Base-by-base conservation (phyloP, 768 basidiomycete species). In the Sporobolomyces pararoseus region DNA sequence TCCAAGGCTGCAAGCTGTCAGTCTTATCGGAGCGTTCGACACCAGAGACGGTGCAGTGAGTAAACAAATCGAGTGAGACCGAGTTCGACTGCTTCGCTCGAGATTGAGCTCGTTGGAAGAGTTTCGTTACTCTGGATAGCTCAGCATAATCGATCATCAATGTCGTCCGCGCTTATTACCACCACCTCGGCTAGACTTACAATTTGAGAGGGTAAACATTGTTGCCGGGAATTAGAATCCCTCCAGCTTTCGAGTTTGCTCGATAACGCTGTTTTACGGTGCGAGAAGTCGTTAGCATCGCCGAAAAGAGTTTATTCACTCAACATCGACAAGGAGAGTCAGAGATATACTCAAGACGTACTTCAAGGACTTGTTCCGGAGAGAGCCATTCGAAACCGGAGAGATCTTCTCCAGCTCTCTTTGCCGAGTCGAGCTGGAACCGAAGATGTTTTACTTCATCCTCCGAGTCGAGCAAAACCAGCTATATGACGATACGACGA, bases 141-240 rank as follows among this genome's bases (percentile, higher is more conserved):
- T n/a, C n/a, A n/a, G n/a, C n/a, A n/a, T n/a, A n/a, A n/a, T n/a
- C n/a, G n/a, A n/a, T n/a, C n/a, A n/a, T n/a, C n/a, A n/a, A n/a
- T n/a, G n/a, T n/a, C n/a, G n/a, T n/a, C n/a, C n/a, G n/a, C n/a
- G n/a, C n/a, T n/a, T n/a, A n/a, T n/a, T n/a, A n/a, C n/a, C n/a
- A n/a, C n/a, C n/a, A n/a, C n/a, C n/a, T n/a, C n/a, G n/a, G n/a
- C n/a, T n/a, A n/a, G n/a, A 47, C 57, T 23, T 0, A 52, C 21
- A 83, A 78, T 29, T 81, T 93, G 75, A 87, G 83, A 0, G 89
- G 89, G 86, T 87, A 91, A 32, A 91, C 79, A 72, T 90, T 92
- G 76, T 86, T 79, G 0, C 83, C 87, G 1, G 83, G 84, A 27
- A 80, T 79, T 54, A 81, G 81, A 39, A 86, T 80, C 1, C 79